These are phyloP conservation scores for Coffea humblotiana DNA, from an alignment of 305 asterid species.

Conservation along the genomic window DNA sequence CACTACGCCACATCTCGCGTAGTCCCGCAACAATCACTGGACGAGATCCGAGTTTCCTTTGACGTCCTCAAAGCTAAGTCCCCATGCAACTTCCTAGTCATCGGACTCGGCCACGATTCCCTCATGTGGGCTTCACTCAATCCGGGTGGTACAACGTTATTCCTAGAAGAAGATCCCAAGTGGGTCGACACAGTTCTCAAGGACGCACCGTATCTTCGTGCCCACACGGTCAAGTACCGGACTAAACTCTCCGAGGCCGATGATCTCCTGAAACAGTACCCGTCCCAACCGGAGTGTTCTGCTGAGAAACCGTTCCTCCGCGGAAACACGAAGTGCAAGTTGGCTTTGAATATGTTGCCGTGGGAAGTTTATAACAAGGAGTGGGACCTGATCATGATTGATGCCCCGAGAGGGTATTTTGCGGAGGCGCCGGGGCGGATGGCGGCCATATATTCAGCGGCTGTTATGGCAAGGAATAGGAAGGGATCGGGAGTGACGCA, in stretches of 20 bases:
- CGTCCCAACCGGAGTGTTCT: conserved; percentile 53
- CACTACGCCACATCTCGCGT: conserved; percentile 72
- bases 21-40: conserved; percentile 60
- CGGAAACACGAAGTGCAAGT: conserved; percentile 51
- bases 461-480: conserved; percentile 76
- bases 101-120: conserved; percentile 78
- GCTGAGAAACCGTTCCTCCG: conserved; percentile 42
- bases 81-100: conserved; percentile 66
- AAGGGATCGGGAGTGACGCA: conserved; percentile 62
- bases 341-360: conserved; percentile 63
- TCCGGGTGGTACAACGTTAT: conserved; percentile 60
- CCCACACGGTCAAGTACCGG: conserved; percentile 60
- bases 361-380: conserved; percentile 63
- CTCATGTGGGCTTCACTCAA: conserved; percentile 79
- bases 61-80: conserved; percentile 39
- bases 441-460: conserved; percentile 83
- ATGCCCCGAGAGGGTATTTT: conserved; percentile 81
- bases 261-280: conserved; percentile 34
- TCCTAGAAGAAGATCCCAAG: conserved; percentile 71
- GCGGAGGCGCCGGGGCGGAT: conserved; percentile 83
- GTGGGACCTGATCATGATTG: conserved; percentile 88
- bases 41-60: conserved; percentile 47
- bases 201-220: conserved; percentile 59
- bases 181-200: conserved; percentile 64
- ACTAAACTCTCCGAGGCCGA: conserved; percentile 60